These are phyloP conservation scores for Zangia roseola DNA, from an alignment of 768 basidiomycete species.

Conservation along the genomic window DNA sequence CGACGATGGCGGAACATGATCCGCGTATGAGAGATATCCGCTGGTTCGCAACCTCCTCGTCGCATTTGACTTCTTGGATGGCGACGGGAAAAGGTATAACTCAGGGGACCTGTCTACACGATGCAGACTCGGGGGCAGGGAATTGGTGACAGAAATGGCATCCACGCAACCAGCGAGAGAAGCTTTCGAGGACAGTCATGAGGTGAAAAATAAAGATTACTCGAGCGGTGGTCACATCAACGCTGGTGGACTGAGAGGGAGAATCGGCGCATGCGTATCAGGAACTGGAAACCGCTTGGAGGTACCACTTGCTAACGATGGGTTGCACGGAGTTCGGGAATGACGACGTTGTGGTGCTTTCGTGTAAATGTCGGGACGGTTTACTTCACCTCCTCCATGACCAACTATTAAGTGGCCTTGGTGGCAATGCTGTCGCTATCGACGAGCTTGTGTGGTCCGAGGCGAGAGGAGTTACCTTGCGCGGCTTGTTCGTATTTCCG, in stretches of 20 bases:
- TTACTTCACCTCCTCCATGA: too few relatives aligned
- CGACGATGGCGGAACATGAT: background rate
- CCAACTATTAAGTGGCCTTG: background rate
- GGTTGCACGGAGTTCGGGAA: slow-evolving; percentile 4
- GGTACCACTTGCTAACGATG: background rate
- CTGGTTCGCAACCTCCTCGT: slow-evolving; percentile 4
- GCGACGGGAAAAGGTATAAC: slow-evolving; percentile 17
- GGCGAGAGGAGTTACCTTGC: slow-evolving; percentile 12
- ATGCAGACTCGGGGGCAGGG: background rate
- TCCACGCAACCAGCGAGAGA: slow-evolving; percentile 15
- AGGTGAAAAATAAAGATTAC: slow-evolving; percentile 53
- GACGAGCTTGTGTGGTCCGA: background rate
- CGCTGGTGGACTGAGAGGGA: slow-evolving; percentile 57
- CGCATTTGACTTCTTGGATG: slow-evolving; percentile 9
- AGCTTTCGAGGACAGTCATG: slow-evolving; percentile 8
- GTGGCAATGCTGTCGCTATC: background rate
- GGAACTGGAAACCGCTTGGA: slow-evolving; percentile 16
- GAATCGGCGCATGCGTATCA: slow-evolving; percentile 36
- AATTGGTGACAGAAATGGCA: background rate
- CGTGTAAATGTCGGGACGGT: slow-evolving; percentile 18
- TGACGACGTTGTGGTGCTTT: slow-evolving; percentile 16
- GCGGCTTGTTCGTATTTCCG: background rate
- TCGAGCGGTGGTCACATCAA: slow-evolving; percentile 58
- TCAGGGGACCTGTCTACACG: slow-evolving; percentile 8
- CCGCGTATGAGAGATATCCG: slow-evolving; percentile 21